Evolutionary conservation across 148 eudicot species (phyloP).

Genomic region (Pharnaceum exiguum): DNA sequence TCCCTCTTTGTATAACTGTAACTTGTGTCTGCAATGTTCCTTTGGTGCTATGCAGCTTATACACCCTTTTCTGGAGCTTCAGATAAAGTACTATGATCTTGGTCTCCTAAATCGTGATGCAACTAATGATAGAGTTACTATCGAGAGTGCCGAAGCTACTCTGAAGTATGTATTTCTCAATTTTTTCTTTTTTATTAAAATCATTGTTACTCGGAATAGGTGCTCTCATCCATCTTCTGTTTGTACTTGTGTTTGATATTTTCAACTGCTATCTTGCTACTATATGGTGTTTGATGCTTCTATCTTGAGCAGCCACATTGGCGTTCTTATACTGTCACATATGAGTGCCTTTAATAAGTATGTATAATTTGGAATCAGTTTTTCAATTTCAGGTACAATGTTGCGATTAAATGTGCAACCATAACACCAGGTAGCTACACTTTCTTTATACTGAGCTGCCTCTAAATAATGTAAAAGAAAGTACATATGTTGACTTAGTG

Average conservation of each 20-base stretch:
- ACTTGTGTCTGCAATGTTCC: background rate
- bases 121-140: slow-evolving; percentile 46
- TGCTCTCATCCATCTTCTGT: too few relatives aligned
- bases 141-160: slow-evolving; percentile 55
- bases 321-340: too few relatives aligned
- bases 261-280: too few relatives aligned
- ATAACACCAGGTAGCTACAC: slow-evolving; percentile 84
- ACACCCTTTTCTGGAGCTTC: slow-evolving; percentile 37
- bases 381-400: slow-evolving; percentile 66
- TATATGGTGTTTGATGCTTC: too few relatives aligned
- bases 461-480: too few relatives aligned
- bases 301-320: too few relatives aligned
- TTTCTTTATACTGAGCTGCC: too few relatives aligned
- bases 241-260: too few relatives aligned
- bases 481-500: too few relatives aligned
- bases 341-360: too few relatives aligned
- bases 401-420: slow-evolving; percentile 94
- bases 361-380: too few relatives aligned
- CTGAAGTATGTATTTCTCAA: slow-evolving; percentile 28
- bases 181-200: background rate
- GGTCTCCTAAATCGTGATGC: slow-evolving; percentile 56
- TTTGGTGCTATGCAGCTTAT: slow-evolving; percentile 28
- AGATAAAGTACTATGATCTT: slow-evolving; percentile 44
- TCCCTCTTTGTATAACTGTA: background rate
- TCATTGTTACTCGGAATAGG: too few relatives aligned